Evolutionary conservation across 441 rosid species (phyloP), one percentile per base, ranked within the genome.

Genomic region (Dalechampia spathulata): DNA sequence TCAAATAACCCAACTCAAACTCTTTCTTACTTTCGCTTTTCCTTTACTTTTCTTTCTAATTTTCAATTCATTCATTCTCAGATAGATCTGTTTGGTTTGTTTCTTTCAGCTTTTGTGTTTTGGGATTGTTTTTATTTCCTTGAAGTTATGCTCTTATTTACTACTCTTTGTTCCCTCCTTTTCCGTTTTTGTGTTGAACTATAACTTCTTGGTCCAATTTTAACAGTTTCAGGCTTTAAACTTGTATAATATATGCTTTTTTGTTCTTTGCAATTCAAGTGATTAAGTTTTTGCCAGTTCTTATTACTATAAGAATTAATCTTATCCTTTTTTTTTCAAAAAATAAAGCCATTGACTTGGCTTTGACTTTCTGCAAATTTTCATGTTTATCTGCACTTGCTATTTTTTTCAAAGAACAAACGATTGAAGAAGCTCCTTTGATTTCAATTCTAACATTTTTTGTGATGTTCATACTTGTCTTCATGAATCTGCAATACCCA

Each of bases 261-360:
- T 53, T 62, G 73, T 65, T 58, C 57, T 36, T 72, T 64, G 72
- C 57, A 69, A 59, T 72, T 67, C 63, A 74, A 59, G 73, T 49
- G 41, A 25, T 52, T 55, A 43, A 44, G 0, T 21, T 12, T 54
- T 32, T 49, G 42, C 14, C 14, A 21, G 23, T 43, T 2, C 42
- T 44, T n/a, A 34, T 15, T 10, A 15, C 11, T 11, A 7, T 13
- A 7, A 44, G 15, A 41, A 20, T 10, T 49, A 45, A 53, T 19
- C 30, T 49, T 22, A 45, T 12, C 5, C 3, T 12, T 16, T 13
- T 14, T 54, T 15, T 9, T 28, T 28, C 21, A 43, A 28, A 17
- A 17, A 30, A n/a, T n/a, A n/a, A n/a, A n/a, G n/a, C n/a, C n/a
- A n/a, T n/a, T n/a, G n/a, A n/a, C n/a, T n/a, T n/a, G n/a, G 11